Evolutionary conservation across 257 asterid genomes (phyloP), one percentile per base, ranked within the genome.

Genomic region (Forsythia viridissima): DNA sequence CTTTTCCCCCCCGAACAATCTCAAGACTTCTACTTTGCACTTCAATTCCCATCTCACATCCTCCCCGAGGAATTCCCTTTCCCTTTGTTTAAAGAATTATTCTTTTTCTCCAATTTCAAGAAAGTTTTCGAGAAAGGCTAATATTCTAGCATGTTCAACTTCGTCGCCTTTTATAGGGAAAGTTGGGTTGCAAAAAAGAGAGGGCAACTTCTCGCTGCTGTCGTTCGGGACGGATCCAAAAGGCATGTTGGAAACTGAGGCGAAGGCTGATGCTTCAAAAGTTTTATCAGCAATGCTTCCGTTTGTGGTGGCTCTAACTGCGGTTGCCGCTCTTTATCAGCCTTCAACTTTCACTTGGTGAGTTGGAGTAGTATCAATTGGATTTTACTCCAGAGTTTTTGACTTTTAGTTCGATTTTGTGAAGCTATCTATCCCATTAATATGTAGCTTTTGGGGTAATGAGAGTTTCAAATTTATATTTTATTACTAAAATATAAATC

Each of bases 321-420:
- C 97, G 3, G 85, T 91, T 51, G 89, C 97, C 70, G 97, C 99
- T 66, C 98, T 96, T 67, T 86, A 90, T 72, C 91, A 88, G 78
- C 98, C 99, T 76, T 87, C 92, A n/a, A 93, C 97, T 75, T 96
- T 93, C 83, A 90, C 99, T 78, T 96, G 99, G 99, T 96, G 70
- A 81, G 92, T 79, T 65, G 10, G 61, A 34, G 80, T 74, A 9
- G 82, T 61, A 10, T 61, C 16, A 5, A 38, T 48, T 68, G 16
- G 10, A 18, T 65, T 57, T 41, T 18, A 16, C 1, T 43, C 12
- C 63, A 8, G 13, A 36, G 3, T 12, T 48, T 57, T 72, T 40
- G 3, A 52, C 8, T 13, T 13, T 13, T 48, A 48, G 34, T 55
- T n/a, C 67, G 10, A 46, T 73, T 48, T 38, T 52, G 30, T 55